Base-by-base conservation (phyloP, 192 early-diverging fungal species). In the Mortierella antarctica region DNA sequence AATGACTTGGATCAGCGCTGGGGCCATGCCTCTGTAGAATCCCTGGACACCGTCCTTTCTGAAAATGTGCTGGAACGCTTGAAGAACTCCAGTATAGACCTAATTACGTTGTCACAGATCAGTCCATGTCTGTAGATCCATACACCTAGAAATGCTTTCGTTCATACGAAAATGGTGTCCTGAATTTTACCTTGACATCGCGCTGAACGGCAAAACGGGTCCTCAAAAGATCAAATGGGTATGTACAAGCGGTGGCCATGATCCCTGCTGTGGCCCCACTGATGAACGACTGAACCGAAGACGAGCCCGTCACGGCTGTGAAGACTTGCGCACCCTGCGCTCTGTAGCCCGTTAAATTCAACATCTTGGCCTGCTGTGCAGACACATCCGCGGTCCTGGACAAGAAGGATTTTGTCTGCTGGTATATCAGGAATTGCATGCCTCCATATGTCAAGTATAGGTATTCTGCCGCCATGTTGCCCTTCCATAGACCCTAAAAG, bases 211-310 rank as follows among this genome's bases (percentile, higher is more conserved):
- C 94, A 87, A 99, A 99, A 21, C 96, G 88, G 4, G 97, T 99
- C 53, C 97, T 89, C 45, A 99, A 82, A 6, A 99, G 88, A 88
- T 99, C 97, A 64, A 99, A 92, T n/a, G 97, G 96, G 86, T 97
- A 99, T 47, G 97, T 97, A 0, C 79, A 72, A 0, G 90, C 65
- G 5, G 96, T 98, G 13, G 96, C 96, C 11, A 90, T 70, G 41
- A 85, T 87, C 17, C 95, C 97, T 11, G 95, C 92, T n/a, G 90
- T 20, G 9, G 94, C 88, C 5, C 97, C 97, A 63, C 89, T 88
- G 0, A 95, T 58, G 83, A 96, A 94, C 58, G 92, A 88, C 58
- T 89, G 82, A 1, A 62, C 57, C 7, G 67, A 65, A 0, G 77
- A 71, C 50, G 77, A 80, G 48, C 55, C 9, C 48, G 62, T 57